A percentile compares a stretch with the other conserved stretches of the same genome.
phyloP scores from a whole-genome alignment of 352 stramenopile genomes.

The Pythium apleroticum region DNA sequence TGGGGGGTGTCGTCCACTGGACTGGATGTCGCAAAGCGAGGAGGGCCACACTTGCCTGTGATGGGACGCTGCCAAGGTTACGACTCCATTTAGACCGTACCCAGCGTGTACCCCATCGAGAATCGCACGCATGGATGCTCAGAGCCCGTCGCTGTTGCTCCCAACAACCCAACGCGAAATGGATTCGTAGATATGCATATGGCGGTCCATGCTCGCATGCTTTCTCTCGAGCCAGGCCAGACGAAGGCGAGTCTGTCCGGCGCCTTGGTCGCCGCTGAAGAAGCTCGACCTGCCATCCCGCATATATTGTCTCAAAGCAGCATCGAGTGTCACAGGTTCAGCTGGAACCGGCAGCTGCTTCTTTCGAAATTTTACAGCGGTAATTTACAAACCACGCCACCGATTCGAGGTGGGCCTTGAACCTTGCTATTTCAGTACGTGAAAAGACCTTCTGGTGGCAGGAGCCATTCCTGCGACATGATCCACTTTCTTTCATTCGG shows the following conservation, averaged over 20 bases:
- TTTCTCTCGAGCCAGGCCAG: too few relatives aligned
- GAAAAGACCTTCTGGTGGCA: slow-evolving; percentile 1
- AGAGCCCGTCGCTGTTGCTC: not conserved
- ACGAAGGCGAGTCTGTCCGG: too few relatives aligned
- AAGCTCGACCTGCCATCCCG: not conserved
- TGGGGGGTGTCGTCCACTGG: not conserved
- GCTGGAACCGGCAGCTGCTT: not conserved
- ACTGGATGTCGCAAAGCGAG: not conserved
- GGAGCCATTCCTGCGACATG: slow-evolving; percentile 4
- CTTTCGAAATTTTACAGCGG: slow-evolving; percentile 10
- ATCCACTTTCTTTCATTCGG: not conserved
- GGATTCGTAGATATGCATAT: too few relatives aligned
- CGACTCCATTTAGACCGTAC: not conserved
- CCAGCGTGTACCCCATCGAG: not conserved
- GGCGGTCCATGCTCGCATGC: too few relatives aligned
- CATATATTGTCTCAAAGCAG: slow-evolving; percentile 7
- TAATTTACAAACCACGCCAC: not conserved
- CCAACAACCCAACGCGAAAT: too few relatives aligned
- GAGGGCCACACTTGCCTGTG: not conserved
- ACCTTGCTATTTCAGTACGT: not conserved
- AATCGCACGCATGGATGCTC: not conserved
- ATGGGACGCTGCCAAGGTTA: not conserved
- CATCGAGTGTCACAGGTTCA: not conserved
- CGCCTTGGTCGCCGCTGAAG: slow-evolving; percentile 1
- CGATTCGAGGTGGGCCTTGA: not conserved